Conservation (phyloP, 345 rosid genomes). For the Citropsis articulata region DNA sequence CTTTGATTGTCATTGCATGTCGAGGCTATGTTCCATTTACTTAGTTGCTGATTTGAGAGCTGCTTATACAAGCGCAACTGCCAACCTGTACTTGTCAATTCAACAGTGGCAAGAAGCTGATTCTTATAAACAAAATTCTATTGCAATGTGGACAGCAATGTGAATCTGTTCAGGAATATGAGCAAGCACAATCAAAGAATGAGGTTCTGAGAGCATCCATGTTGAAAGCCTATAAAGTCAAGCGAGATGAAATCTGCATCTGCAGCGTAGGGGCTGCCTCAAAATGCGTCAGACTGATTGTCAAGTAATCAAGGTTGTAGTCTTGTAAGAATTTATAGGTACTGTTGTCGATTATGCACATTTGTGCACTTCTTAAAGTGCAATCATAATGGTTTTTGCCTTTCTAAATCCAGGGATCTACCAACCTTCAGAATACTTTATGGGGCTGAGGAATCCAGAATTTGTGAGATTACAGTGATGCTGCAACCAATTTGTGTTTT, state of each 20-base stretch:
- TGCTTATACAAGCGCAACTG: background rate
- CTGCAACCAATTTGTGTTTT: background rate
- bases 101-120: constrained; percentile 4
- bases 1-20: constrained; percentile 8
- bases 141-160: background rate
- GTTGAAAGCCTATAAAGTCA: background rate
- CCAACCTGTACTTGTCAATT: background rate
- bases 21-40: too few relatives aligned
- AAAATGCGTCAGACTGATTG: background rate
- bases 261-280: background rate
- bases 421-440: background rate
- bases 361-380: background rate
- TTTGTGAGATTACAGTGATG: background rate
- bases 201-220: background rate
- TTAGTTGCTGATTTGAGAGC: background rate
- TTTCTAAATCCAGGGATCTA: background rate
- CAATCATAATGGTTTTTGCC: background rate
- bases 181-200: background rate
- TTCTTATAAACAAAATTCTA: background rate
- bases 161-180: background rate
- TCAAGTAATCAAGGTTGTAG: background rate
- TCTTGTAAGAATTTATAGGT: background rate
- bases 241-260: background rate
- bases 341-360: background rate
- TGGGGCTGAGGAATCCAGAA: background rate